Conservation (phyloP, 2,329 filamentous ascomycete species). For the Myriosclerotinia duriaeana region DNA sequence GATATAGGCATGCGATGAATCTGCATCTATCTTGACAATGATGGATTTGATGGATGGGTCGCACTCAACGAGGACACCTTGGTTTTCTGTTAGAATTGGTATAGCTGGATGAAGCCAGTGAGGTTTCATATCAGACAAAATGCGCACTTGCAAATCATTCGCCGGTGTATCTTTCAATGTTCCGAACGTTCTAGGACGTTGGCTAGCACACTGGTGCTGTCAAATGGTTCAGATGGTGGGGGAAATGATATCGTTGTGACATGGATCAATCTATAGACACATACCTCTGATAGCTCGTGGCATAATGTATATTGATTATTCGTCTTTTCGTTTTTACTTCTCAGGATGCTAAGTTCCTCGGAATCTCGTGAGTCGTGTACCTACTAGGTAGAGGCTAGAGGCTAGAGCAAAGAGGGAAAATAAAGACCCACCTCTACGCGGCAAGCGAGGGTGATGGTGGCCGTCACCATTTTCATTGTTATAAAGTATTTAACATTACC, state of each 20-base stretch:
- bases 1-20: conserved; percentile 66
- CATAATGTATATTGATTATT: conserved; percentile 43
- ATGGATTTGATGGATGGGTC: conserved; percentile 88
- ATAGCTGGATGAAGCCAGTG: too few species aligned
- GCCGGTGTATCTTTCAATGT: background rate
- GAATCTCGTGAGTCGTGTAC: background rate
- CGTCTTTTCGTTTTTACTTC: background rate
- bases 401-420: too few species aligned
- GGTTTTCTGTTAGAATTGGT: background rate
- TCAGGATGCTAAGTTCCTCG: background rate
- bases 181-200: background rate
- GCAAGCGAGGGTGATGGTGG: too few species aligned
- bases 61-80: conserved; percentile 74
- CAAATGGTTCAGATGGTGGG: background rate
- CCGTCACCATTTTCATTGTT: too few species aligned
- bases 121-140: background rate
- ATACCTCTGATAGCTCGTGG: conserved; percentile 58
- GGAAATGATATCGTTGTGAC: background rate
- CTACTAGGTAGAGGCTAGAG: too few species aligned
- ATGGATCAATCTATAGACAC: conserved; percentile 10
- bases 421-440: too few species aligned
- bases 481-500: too few species aligned
- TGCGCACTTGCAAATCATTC: background rate
- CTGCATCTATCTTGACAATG: conserved; percentile 72
- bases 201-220: background rate